Evolutionary conservation across 768 basidiomycete species (phyloP).

Genomic region (Kwoniella sp.): DNA sequence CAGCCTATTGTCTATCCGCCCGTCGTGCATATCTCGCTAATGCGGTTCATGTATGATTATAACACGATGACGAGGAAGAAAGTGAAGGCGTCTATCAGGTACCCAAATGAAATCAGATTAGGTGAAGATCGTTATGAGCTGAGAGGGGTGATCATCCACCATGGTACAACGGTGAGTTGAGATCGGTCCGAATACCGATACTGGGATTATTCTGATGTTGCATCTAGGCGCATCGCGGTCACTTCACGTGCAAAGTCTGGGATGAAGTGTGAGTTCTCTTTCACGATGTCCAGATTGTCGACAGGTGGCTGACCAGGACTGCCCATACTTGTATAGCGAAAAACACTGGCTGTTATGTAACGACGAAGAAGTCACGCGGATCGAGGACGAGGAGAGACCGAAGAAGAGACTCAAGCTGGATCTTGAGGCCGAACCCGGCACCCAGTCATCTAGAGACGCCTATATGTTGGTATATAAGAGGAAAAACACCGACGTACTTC

Average conservation of each 20-base stretch:
- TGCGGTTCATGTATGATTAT: conserved; percentile 89
- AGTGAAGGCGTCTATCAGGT: conserved; percentile 76
- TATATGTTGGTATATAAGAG: conserved; percentile 91
- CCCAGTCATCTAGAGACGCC: conserved; percentile 69
- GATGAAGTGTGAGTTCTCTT: conserved; percentile 36
- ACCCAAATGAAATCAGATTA: conserved; percentile 76
- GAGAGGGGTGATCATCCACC: conserved; percentile 81
- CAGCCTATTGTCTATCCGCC: conserved; percentile 74
- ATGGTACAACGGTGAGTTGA: conserved; percentile 88
- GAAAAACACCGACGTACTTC: not conserved
- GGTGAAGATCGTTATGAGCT: conserved; percentile 69
- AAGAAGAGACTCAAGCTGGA: conserved; percentile 6
- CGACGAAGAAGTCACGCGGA: conserved; percentile 75
- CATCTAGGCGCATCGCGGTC: conserved; percentile 57
- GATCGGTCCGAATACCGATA: too few species aligned
- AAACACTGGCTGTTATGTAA: conserved; percentile 88
- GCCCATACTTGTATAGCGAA: conserved; percentile 58
- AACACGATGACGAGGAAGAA: conserved; percentile 80
- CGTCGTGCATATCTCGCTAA: conserved; percentile 81
- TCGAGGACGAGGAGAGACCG: conserved; percentile 56
- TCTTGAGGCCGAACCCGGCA: conserved; percentile 7
- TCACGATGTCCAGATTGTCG: too few species aligned
- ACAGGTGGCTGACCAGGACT: too few species aligned
- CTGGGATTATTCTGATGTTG: conserved; percentile 70
- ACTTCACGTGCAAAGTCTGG: conserved; percentile 50